These are phyloP conservation scores for Talaromyces sp. DNA, from an alignment of 2,329 filamentous ascomycete species.

Conservation along the genomic window DNA sequence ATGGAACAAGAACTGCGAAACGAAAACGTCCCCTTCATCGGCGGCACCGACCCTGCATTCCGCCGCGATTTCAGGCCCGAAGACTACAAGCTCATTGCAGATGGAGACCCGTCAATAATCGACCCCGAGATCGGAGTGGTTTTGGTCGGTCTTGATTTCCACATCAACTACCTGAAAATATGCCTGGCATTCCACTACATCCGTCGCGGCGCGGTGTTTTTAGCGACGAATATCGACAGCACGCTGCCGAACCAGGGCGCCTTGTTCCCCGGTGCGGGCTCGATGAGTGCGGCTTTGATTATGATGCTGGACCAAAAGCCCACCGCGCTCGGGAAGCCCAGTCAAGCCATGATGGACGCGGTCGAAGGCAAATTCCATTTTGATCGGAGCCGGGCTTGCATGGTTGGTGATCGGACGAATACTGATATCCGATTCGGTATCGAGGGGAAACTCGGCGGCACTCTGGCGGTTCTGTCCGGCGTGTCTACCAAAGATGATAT, in stretches of 20 bases:
- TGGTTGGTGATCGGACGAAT: constrained; percentile 90
- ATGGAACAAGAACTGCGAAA: constrained; percentile 82
- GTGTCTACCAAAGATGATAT: constrained; percentile 78
- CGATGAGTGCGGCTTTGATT: constrained; percentile 69
- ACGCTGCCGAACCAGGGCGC: constrained; percentile 76
- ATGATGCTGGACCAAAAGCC: constrained; percentile 67
- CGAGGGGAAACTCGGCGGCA: constrained; percentile 84
- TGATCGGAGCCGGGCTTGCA: constrained; percentile 77
- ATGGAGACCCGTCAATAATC: constrained; percentile 62
- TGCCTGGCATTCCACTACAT: constrained; percentile 82
- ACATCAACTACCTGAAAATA: constrained; percentile 92
- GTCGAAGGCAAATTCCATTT: constrained; percentile 94
- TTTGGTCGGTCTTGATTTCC: constrained; percentile 84
- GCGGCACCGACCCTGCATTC: constrained; percentile 75
- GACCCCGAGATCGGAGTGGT: constrained; percentile 89
- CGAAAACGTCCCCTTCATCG: constrained; percentile 73
- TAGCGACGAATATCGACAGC: constrained; percentile 90
- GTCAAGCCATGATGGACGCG: constrained; percentile 98
- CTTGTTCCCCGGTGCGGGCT: constrained; percentile 88
- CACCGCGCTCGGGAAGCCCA: constrained; percentile 82
- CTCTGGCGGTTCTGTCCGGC: constrained; percentile 83
- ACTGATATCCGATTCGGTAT: constrained; percentile 96
- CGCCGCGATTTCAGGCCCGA: constrained; percentile 72
- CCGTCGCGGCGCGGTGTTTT: constrained; percentile 69
- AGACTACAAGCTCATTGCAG: constrained; percentile 72